Evolutionary conservation across 768 basidiomycete genomes (phyloP), one percentile per base, ranked within the genome.

Genomic region (Russula virescens): DNA sequence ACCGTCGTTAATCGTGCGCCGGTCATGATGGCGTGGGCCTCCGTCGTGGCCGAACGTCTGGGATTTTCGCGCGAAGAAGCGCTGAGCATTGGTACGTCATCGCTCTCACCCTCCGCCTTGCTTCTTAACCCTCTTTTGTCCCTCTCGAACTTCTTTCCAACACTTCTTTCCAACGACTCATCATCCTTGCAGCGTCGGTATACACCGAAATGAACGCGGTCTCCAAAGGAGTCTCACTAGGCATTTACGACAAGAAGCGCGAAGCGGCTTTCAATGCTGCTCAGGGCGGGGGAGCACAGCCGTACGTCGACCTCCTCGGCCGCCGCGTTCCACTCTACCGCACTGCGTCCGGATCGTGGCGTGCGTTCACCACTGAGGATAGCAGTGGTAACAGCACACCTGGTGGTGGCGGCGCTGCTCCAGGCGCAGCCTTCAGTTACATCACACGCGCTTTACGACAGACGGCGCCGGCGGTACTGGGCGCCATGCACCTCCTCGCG

Each of bases 161-260:
- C 16, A n/a, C n/a, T n/a, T n/a, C 28, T 11, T 2, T 11, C 13
- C 11, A 38, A 16, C 42, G 18, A 16, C 23, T 26, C 10, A 28
- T 19, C 18, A 43, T 1, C 40, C 16, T 25, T n/a, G 5, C 66
- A 94, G 95, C 94, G 5, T 90, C 92, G 52, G 92, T 88, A 21
- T 97, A 94, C 73, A 96, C 94, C 11, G 93, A 96, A 71, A 83
- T 96, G 82, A 96, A 95, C 66, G 92, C 92, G 0, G 76, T 90
- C 43, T 78, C 87, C 31, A 96, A 94, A 72, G 94, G 93, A 13
- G 79, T 92, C 25, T 86, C 88, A 38, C 77, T 97, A 26, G 94
- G 95, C 3, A 81, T 94, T 58, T 87, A 86, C 69, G 79, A 86
- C 55, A 73, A 79, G 66, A 76, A 78, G 28, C 80, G 80, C 55